Conservation (phyloP, 805 yeast genomes). For the Metschnikowia continentalis region DNA sequence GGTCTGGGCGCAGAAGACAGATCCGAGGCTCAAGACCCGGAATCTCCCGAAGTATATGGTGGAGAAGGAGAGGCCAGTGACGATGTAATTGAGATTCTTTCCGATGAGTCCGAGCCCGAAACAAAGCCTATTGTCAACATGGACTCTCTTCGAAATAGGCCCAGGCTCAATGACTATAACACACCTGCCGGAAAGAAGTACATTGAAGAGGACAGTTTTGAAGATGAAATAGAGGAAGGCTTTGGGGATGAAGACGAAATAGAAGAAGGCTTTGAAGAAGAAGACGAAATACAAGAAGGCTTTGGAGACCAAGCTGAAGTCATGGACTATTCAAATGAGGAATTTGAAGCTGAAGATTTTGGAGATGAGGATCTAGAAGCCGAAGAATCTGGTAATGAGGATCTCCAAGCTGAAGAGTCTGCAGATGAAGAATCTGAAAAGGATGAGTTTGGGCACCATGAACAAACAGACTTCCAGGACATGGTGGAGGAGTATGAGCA, state of each 20-base stretch:
- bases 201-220: background rate
- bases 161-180: background rate
- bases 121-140: background rate
- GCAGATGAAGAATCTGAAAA: background rate
- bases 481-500: background rate
- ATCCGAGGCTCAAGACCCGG: background rate
- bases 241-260: background rate
- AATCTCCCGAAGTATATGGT: background rate
- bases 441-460: background rate
- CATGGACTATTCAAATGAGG: background rate
- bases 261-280: background rate
- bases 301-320: background rate
- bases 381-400: background rate
- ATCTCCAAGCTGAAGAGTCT: conserved; percentile 1
- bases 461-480: background rate
- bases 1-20: background rate
- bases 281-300: no score
- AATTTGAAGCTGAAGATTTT: background rate
- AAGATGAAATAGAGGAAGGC: background rate
- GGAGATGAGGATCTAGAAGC: background rate
- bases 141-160: background rate
- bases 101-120: conserved; percentile 7
- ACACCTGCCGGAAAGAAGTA: background rate
- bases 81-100: conserved; percentile 12
- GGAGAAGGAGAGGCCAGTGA: conserved; percentile 5